Conservation (phyloP, 2,329 filamentous ascomycete species). For the Epichloe bromicola region DNA sequence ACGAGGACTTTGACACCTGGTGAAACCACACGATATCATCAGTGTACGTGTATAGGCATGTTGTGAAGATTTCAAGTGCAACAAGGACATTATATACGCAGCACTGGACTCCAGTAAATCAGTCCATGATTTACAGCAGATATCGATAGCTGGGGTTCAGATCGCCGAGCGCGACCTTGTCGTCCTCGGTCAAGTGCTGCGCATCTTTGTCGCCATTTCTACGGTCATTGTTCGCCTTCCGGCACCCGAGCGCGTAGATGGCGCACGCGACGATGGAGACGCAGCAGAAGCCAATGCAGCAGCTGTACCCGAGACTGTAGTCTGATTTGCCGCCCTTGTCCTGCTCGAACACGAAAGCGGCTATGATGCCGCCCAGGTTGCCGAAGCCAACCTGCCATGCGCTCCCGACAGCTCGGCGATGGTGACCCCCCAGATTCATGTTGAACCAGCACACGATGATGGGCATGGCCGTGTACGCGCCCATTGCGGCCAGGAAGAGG, state of each 20-base stretch:
- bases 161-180: constrained; percentile 49
- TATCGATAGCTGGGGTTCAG: constrained; percentile 48
- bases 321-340: constrained; percentile 62
- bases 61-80: too few species aligned
- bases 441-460: constrained; percentile 75
- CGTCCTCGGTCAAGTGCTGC: constrained; percentile 40
- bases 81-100: too few species aligned
- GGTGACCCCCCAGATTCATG: constrained; percentile 68
- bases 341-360: constrained; percentile 55
- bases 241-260: constrained; percentile 46
- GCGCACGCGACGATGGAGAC: constrained; percentile 51
- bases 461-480: constrained; percentile 79
- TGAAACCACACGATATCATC: too few species aligned
- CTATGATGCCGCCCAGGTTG: constrained; percentile 67
- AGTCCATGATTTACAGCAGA: constrained; percentile 26
- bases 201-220: constrained; percentile 32
- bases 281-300: constrained; percentile 50
- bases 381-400: constrained; percentile 72
- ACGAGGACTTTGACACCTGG: too few species aligned
- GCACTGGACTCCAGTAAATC: too few species aligned
- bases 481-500: constrained; percentile 70
- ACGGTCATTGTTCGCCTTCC: constrained; percentile 46
- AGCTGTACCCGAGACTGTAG: constrained; percentile 52
- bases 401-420: constrained; percentile 54
- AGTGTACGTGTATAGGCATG: too few species aligned